Evolutionary conservation across 768 basidiomycete genomes (phyloP).

Genomic region (Lactifluus volemus): DNA sequence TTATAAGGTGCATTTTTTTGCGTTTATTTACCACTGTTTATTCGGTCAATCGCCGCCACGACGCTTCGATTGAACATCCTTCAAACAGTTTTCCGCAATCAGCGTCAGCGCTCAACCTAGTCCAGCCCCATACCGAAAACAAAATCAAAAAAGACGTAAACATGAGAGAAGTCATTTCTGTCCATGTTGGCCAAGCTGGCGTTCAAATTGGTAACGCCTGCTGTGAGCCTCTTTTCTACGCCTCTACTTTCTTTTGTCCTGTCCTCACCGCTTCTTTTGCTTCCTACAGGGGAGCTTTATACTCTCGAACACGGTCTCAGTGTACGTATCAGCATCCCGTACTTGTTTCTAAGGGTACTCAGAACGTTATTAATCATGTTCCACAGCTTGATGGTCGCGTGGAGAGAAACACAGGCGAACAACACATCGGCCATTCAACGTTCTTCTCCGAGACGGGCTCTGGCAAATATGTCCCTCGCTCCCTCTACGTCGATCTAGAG

Average conservation of each 20-base stretch:
- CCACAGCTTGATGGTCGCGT: conserved; percentile 87
- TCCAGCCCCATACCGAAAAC: neutral
- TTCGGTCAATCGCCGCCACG: neutral
- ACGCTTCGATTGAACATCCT: neutral
- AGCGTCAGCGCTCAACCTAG: neutral
- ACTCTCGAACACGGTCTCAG: conserved; percentile 95
- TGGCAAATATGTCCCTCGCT: conserved; percentile 93
- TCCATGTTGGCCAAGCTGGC: conserved; percentile 97
- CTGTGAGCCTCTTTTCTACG: conserved; percentile 47
- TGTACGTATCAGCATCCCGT: conserved; percentile 40
- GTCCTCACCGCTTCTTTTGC: conserved; percentile 20
- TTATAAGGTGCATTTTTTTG: neutral
- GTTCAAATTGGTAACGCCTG: conserved; percentile 93
- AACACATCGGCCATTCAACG: conserved; percentile 85
- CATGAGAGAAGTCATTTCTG: conserved; percentile 92
- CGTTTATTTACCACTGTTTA: conserved; percentile 1
- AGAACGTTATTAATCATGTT: neutral
- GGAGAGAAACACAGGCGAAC: conserved; percentile 55
- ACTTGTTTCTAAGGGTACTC: neutral
- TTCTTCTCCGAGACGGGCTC: conserved; percentile 96
- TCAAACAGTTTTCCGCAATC: neutral
- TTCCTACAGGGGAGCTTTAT: conserved; percentile 82
- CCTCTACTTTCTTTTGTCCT: neutral
- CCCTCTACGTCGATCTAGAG: conserved; percentile 93
- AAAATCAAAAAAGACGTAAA: conserved; percentile 12